Percentiles rank a stretch among this genome's conserved stretches.
Conservation (phyloP, 805 yeast species). For the Brettanomyces nanus region DNA sequence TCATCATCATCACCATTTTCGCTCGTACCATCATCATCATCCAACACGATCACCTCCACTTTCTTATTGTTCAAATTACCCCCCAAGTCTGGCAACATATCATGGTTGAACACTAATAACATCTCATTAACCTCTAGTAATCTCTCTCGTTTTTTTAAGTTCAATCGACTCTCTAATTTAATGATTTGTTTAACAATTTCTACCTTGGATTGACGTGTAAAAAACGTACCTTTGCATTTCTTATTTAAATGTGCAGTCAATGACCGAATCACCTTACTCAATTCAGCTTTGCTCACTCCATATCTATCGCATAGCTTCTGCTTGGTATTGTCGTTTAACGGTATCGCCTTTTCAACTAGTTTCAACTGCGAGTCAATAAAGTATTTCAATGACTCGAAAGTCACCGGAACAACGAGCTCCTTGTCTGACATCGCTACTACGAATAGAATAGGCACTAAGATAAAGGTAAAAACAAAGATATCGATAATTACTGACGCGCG, state of each 20-base stretch:
- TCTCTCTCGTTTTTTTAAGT: constrained; percentile 11
- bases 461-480: too few relatives aligned
- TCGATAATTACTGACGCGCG: too few relatives aligned
- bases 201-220: constrained; percentile 23
- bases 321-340: background rate
- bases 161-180: constrained; percentile 15
- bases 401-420: constrained; percentile 6
- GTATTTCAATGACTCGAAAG: constrained; percentile 19
- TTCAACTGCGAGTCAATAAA: constrained; percentile 19
- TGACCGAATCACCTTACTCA: constrained; percentile 6
- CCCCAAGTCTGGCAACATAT: constrained; percentile 16
- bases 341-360: constrained; percentile 12
- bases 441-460: too few relatives aligned
- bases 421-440: too few relatives aligned
- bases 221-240: constrained; percentile 16
- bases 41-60: background rate
- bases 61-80: constrained; percentile 9
- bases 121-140: constrained; percentile 21
- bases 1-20: constrained; percentile 1
- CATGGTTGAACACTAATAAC: constrained; percentile 16
- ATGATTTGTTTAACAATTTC: constrained; percentile 24
- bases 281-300: constrained; percentile 7
- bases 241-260: constrained; percentile 3
- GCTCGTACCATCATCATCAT: constrained; percentile 1
- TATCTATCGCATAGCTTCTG: constrained; percentile 3